Evolutionary conservation across 805 yeast genomes (phyloP), one percentile per base, ranked within the genome.

Genomic region (Pichia paraexigua): DNA sequence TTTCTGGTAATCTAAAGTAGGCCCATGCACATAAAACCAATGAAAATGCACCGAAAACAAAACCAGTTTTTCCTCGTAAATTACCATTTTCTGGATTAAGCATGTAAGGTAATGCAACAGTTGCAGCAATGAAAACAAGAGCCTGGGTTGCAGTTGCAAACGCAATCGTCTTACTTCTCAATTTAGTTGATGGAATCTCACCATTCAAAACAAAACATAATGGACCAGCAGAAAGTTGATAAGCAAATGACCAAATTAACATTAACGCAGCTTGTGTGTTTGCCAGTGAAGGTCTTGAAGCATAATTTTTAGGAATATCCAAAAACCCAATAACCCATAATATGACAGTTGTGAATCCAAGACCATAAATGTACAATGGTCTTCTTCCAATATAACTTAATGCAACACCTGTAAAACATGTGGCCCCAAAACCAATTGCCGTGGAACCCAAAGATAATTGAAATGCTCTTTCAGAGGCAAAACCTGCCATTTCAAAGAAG

Each of bases 41-140:
- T 10, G 66, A 61, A 18, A 64, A 60, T 0, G 70, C 80, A 49
- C 71, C 76, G 71, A 76, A 71, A 49, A 77, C 64, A 56, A 73
- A 74, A 0, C 75, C 81, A 30, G 78, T 70, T 59, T 77, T 76
- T 28, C 75, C 80, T 43, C 73, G 70, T 71, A 73, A 63, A 54
- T 78, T 71, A 55, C 75, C 76, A 37, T 68, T 67, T 17, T 62
- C 63, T 3, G 77, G 73, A 53, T 76, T 78, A 54, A 78, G 64
- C 73, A 78, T 69, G 56, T 76, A 75, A 15, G 83, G 83, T 43
- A 65, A 60, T 40, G 71, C 64, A 45, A 76, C 64, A 21, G 70
- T 61, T 28, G 67, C 62, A 43, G 68, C 61, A 51, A 69, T 63
- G 30, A 65, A 63, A 11, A 64, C 58, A 17, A 66, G 20, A 53